Conservation (phyloP, 768 basidiomycete genomes). For the Lenzites betulinus region DNA sequence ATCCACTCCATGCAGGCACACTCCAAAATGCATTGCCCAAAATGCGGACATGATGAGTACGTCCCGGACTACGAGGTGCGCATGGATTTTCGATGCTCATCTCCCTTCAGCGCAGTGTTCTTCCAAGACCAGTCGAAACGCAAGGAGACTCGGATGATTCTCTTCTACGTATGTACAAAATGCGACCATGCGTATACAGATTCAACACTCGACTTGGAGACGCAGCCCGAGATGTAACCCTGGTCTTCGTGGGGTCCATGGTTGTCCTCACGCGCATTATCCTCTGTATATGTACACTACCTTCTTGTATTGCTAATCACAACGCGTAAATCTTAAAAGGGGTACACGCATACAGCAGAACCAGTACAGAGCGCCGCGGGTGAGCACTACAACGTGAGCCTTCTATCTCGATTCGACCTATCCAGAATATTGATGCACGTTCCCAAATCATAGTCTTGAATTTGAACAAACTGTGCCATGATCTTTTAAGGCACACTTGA, state of each 20-base stretch:
- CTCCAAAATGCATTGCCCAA: conserved; percentile 80
- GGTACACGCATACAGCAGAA: background rate
- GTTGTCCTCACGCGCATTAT: background rate
- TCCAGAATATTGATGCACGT: too few relatives aligned
- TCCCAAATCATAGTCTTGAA: too few relatives aligned
- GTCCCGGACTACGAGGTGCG: conserved; percentile 31
- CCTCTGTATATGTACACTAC: conserved; percentile 6
- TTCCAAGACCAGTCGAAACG: conserved; percentile 98
- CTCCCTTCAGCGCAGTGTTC: conserved; percentile 75
- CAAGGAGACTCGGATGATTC: conserved; percentile 92
- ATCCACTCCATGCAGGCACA: conserved; percentile 57
- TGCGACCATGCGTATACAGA: conserved; percentile 79
- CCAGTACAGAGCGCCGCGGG: background rate
- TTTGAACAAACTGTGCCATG: too few relatives aligned
- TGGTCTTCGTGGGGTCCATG: too few relatives aligned
- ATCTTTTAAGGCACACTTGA: too few relatives aligned
- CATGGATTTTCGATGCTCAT: background rate
- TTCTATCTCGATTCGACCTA: too few relatives aligned
- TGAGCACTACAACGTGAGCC: background rate
- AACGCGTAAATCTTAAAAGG: background rate
- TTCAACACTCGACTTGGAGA: conserved; percentile 41
- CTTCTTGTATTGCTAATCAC: conserved; percentile 1
- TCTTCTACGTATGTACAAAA: conserved; percentile 87
- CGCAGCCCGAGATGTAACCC: conserved; percentile 20
- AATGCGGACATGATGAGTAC: conserved; percentile 82